A percentile compares a stretch with the other conserved stretches of the same genome.
phyloP scores from a whole-genome alignment of 306 rosid genomes.

The Alnus glutinosa region DNA sequence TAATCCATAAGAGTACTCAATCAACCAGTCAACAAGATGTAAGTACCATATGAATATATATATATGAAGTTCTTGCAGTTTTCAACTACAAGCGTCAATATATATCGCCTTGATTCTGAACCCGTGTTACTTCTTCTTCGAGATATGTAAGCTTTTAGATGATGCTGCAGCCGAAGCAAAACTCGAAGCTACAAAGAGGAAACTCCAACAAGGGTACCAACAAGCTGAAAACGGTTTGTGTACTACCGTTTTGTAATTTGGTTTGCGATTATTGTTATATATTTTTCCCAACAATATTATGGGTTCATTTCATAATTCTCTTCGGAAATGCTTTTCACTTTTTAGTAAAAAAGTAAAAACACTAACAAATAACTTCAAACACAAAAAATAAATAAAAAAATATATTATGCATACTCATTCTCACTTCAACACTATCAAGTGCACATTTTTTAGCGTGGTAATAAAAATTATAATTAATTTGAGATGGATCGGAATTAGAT shows the following conservation, averaged over 20 bases:
- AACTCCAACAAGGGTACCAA: constrained; percentile 56
- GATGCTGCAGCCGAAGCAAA: constrained; percentile 41
- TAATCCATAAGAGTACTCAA: constrained; percentile 33
- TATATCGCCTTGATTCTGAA: constrained; percentile 12
- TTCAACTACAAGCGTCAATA: not conserved
- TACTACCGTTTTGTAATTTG: not conserved
- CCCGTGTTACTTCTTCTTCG: not conserved
- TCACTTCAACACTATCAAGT: too few relatives aligned
- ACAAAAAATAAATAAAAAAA: too few relatives aligned
- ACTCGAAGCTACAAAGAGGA: constrained; percentile 64
- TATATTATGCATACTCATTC: too few relatives aligned
- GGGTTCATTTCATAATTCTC: too few relatives aligned
- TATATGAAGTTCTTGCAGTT: not conserved
- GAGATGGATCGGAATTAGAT: too few relatives aligned
- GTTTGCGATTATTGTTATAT: not conserved
- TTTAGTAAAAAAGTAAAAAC: too few relatives aligned
- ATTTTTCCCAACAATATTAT: too few relatives aligned
- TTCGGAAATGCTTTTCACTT: too few relatives aligned
- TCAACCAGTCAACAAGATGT: constrained; percentile 31
- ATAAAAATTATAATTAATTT: too few relatives aligned
- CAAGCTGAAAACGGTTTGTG: constrained; percentile 52
- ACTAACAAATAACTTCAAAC: too few relatives aligned
- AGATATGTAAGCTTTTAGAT: constrained; percentile 37
- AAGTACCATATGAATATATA: not conserved
- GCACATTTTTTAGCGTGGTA: too few relatives aligned